Evolutionary conservation across 1,284 basidiomycete genomes (phyloP).

Genomic region (Ganoderma sinense): DNA sequence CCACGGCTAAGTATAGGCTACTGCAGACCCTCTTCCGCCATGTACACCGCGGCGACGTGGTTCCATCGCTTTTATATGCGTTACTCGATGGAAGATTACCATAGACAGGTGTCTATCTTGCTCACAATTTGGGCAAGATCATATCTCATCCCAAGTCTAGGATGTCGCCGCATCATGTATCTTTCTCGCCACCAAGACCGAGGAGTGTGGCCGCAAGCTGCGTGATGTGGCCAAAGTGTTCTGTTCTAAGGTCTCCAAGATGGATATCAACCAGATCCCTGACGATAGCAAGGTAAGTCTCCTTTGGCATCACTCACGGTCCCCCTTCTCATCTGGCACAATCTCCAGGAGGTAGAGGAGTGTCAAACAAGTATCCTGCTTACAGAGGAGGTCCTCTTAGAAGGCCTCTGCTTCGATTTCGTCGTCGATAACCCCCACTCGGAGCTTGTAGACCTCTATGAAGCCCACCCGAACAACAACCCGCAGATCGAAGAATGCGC

Average conservation of each 20-base stretch:
- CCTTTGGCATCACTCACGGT: not conserved
- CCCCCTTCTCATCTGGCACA: not conserved
- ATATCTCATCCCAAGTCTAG: constrained; percentile 48
- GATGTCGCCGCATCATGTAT: constrained; percentile 90
- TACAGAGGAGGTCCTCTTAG: constrained; percentile 86
- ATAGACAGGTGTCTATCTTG: constrained; percentile 65
- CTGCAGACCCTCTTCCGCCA: constrained; percentile 74
- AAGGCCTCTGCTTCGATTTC: constrained; percentile 93
- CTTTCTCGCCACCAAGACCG: constrained; percentile 92
- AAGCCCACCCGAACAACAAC: constrained; percentile 56
- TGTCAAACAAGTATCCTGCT: constrained; percentile 79
- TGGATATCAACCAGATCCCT: constrained; percentile 62
- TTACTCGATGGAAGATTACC: constrained; percentile 85
- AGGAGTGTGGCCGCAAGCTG: constrained; percentile 89
- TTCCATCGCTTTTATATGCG: constrained; percentile 97
- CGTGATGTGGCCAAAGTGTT: constrained; percentile 83
- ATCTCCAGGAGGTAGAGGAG: constrained; percentile 71
- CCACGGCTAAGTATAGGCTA: constrained; percentile 21
- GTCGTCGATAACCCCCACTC: constrained; percentile 85
- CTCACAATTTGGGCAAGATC: too few relatives aligned
- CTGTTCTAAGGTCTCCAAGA: constrained; percentile 71
- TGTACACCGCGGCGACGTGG: constrained; percentile 88
- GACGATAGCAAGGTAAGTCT: constrained; percentile 62
- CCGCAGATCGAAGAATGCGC: constrained; percentile 70
- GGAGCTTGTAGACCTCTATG: constrained; percentile 73